These are phyloP conservation scores for Linnemannia elongata DNA, from an alignment of 192 early-diverging fungal genomes.

Conservation along the genomic window DNA sequence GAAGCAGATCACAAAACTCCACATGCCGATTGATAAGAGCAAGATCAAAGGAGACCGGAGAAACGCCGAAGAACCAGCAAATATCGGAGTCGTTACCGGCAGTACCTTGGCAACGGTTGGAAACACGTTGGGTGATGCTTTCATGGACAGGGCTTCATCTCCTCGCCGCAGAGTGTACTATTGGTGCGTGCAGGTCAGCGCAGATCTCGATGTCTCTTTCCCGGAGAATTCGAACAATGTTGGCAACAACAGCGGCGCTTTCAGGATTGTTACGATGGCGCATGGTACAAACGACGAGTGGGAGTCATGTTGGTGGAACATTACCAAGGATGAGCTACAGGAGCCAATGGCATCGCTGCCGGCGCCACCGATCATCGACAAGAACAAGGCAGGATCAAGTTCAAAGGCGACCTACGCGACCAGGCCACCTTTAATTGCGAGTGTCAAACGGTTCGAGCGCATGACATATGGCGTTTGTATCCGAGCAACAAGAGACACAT, in stretches of 20 bases:
- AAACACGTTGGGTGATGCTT: not conserved
- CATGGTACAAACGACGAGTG: slow-evolving; percentile 32
- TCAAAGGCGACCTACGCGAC: no score
- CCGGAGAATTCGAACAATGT: not conserved
- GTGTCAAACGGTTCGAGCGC: slow-evolving; percentile 16
- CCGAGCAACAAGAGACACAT: slow-evolving; percentile 13
- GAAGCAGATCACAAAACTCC: slow-evolving; percentile 19
- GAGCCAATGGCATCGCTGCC: not conserved
- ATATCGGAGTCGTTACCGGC: not conserved
- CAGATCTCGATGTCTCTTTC: slow-evolving; percentile 28
- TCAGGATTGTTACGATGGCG: slow-evolving; percentile 43
- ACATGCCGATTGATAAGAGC: not conserved
- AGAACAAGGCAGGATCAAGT: not conserved
- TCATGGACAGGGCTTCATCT: not conserved
- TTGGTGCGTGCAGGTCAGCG: slow-evolving; percentile 48
- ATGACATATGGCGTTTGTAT: slow-evolving; percentile 23
- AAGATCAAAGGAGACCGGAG: not conserved
- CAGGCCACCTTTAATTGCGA: not conserved
- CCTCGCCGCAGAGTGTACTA: slow-evolving; percentile 12
- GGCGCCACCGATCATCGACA: slow-evolving; percentile 17
- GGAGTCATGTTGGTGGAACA: slow-evolving; percentile 43
- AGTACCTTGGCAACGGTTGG: not conserved
- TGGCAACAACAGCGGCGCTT: not conserved
- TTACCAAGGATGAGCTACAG: slow-evolving; percentile 12
- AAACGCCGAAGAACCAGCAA: not conserved